Percentiles rank a stretch among this genome's conserved stretches.
phyloP scores from a whole-genome alignment of 1,284 basidiomycete genomes.

The Coniferiporia weirii region DNA sequence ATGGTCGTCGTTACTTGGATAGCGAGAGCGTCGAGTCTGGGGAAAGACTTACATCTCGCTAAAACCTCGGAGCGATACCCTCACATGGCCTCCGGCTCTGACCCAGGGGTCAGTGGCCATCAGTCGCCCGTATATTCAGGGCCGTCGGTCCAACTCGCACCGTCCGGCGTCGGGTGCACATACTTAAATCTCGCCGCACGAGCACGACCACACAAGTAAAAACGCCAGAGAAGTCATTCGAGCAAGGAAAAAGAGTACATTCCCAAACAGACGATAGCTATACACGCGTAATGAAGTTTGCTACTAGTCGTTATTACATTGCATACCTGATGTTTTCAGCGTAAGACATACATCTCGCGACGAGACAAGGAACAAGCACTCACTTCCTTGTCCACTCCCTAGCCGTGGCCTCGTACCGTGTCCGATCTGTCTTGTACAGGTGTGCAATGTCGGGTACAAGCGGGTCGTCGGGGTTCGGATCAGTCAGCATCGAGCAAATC shows the following conservation, averaged over 20 bases:
- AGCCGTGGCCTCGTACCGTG: constrained; percentile 91
- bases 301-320: constrained; percentile 37
- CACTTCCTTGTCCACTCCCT: constrained; percentile 98
- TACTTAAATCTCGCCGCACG: too few species aligned
- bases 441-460: constrained; percentile 79
- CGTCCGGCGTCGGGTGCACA: too few species aligned
- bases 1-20: background rate
- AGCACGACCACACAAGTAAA: too few species aligned
- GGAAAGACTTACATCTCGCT: background rate
- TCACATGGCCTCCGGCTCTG: background rate
- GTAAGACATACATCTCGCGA: constrained; percentile 25
- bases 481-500: constrained; percentile 95
- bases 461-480: constrained; percentile 96
- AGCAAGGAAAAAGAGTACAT: constrained; percentile 8
- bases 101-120: too few species aligned
- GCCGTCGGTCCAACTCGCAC: too few species aligned
- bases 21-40: background rate
- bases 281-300: constrained; percentile 4
- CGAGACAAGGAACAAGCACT: constrained; percentile 30
- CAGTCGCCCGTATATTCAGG: too few species aligned
- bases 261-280: constrained; percentile 9
- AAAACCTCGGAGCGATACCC: background rate
- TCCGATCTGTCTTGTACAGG: constrained; percentile 92
- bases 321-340: constrained; percentile 41
- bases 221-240: background rate